Evolutionary conservation across 192 early-diverging fungal genomes (phyloP), one percentile per base, ranked within the genome.

Genomic region (Spizellomyces punctatus): DNA sequence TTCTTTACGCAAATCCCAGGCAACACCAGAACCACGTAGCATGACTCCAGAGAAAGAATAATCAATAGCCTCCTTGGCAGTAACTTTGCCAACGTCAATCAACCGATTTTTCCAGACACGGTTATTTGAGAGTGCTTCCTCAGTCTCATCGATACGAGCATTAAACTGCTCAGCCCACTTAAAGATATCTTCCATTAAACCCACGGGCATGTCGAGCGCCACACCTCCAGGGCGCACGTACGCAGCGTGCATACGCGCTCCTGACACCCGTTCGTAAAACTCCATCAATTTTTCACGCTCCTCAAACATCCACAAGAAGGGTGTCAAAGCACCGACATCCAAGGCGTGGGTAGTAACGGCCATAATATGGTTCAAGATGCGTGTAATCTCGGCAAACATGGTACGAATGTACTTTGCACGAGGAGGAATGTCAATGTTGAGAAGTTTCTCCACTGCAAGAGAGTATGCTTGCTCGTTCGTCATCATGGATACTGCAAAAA

Each of bases 281-380:
- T 99, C 97, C 93, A 99, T 99, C 70, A 95, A 82, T 81, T 96
- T 95, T 79, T 99, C 97, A 78, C 97, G 94, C 83, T 99, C 97
- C 86, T 99, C 97, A 74, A 99, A 98, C 92, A 98, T 89, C 89
- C 95, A 99, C 79, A 99, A 83, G 85, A 99, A 96, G 62, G 97
- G 97, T 41, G 97, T 96, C 81, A 98, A 83, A 36, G 95, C 97
- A 70, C 97, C 97, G 44, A 99, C 95, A 79, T 99, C 97, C 88
- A 99, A 88, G 57, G 95, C 94, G 79, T 99, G 97, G 27, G 94
- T 90, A 75, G 94, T 96, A 41, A 96, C 81, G 36, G 97, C 94
- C 95, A 99, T 98, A 76, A 95, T 95, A 84, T 99, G 97, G 89
- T 99, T 99, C 62, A 96, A 83, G 69, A 99, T 89, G 72, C 95